Evolutionary conservation across 805 yeast genomes (phyloP).

Genomic region (Zygosaccharomyces bailii): DNA sequence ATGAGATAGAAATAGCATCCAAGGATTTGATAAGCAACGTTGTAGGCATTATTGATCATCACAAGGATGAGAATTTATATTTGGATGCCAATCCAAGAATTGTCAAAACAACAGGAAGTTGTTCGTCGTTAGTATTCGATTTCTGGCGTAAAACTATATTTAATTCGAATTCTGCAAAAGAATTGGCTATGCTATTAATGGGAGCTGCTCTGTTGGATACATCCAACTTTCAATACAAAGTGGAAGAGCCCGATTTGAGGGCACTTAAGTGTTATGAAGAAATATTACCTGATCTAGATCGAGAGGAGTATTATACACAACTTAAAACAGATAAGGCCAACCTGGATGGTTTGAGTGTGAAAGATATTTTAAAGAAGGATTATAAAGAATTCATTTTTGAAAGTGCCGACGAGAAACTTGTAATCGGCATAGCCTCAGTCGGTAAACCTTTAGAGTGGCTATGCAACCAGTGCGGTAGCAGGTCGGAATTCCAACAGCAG

Average conservation of each 20-base stretch:
- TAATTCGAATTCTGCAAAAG: conserved; percentile 26
- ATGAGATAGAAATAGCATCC: conserved; percentile 54
- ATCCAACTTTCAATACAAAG: conserved; percentile 57
- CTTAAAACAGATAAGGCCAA: conserved; percentile 55
- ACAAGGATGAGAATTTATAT: conserved; percentile 61
- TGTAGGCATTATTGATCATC: conserved; percentile 79
- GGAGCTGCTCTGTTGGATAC: conserved; percentile 81
- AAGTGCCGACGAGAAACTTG: conserved; percentile 26
- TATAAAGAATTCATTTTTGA: conserved; percentile 63
- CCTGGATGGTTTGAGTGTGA: conserved; percentile 53
- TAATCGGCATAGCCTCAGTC: conserved; percentile 74
- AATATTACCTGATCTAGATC: conserved; percentile 20
- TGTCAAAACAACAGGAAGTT: conserved; percentile 66
- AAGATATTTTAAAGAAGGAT: conserved; percentile 74
- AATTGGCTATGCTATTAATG: conserved; percentile 46
- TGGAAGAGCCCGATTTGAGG: conserved; percentile 54
- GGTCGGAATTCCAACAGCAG: conserved; percentile 20
- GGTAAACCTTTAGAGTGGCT: conserved; percentile 63
- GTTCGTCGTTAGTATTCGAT: conserved; percentile 68
- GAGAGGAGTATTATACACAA: conserved; percentile 29
- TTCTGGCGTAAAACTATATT: conserved; percentile 44
- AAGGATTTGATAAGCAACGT: conserved; percentile 38
- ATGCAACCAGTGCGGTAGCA: conserved; percentile 33
- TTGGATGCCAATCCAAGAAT: conserved; percentile 57
- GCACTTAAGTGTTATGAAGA: conserved; percentile 42